Evolutionary conservation across 495 filamentous ascomycete genomes (phyloP).

Genomic region (Podospora conica): DNA sequence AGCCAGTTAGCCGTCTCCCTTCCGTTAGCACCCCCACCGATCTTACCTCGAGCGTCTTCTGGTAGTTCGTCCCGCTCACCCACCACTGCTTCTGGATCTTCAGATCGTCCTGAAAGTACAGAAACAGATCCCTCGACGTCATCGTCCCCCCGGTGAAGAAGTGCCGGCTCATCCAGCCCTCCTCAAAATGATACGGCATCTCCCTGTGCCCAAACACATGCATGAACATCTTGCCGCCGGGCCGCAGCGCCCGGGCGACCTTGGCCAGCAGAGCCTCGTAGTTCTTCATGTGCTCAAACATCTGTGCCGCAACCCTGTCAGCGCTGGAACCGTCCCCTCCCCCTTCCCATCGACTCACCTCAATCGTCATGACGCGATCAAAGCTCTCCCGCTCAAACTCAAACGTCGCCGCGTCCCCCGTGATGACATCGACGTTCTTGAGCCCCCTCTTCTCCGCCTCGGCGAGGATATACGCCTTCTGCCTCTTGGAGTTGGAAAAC

Average conservation of each 20-base stretch:
- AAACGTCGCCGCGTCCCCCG: constrained; percentile 54
- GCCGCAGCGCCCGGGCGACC: constrained; percentile 47
- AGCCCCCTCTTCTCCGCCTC: constrained; percentile 48
- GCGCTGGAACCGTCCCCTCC: background rate
- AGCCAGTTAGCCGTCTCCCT: constrained; percentile 12
- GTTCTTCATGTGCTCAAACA: constrained; percentile 73
- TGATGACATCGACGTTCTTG: constrained; percentile 52
- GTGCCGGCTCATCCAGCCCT: constrained; percentile 65
- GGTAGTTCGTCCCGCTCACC: constrained; percentile 58
- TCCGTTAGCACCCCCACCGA: background rate
- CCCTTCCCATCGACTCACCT: constrained; percentile 28
- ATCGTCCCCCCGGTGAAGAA: constrained; percentile 68
- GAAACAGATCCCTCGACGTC: constrained; percentile 57
- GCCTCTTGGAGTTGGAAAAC: constrained; percentile 58
- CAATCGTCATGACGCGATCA: constrained; percentile 57
- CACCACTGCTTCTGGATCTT: constrained; percentile 56
- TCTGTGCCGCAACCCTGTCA: constrained; percentile 18
- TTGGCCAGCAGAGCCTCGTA: constrained; percentile 60
- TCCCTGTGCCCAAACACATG: constrained; percentile 57
- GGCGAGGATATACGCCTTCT: constrained; percentile 57
- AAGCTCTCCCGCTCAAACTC: constrained; percentile 50
- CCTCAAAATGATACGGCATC: constrained; percentile 60
- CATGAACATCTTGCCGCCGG: constrained; percentile 57
- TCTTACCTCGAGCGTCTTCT: constrained; percentile 57
- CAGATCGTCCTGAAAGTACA: constrained; percentile 59